Evolutionary conservation across 345 rosid species (phyloP).

Genomic region (Hypericum androsaemum): DNA sequence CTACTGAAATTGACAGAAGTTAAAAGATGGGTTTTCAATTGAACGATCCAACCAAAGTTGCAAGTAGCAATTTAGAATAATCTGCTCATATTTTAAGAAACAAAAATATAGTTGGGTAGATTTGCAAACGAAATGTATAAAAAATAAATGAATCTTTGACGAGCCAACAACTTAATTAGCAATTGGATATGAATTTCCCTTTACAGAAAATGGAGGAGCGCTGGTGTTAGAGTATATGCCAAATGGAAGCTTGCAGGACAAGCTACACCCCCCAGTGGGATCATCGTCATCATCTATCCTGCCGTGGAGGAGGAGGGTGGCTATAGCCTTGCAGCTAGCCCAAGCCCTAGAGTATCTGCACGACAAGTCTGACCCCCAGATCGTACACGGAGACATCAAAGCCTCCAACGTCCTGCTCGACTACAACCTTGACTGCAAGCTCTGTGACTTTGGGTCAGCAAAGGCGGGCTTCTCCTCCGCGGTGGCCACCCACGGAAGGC

Average conservation of each 20-base stretch:
- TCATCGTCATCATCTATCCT: constrained; percentile 15
- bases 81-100: too few relatives aligned
- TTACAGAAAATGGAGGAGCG: constrained; percentile 62
- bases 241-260: constrained; percentile 68
- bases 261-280: constrained; percentile 31
- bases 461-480: constrained; percentile 73
- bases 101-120: too few relatives aligned
- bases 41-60: too few relatives aligned
- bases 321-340: constrained; percentile 57
- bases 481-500: constrained; percentile 26
- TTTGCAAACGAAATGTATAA: too few relatives aligned
- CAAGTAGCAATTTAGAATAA: too few relatives aligned
- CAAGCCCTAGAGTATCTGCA: constrained; percentile 76
- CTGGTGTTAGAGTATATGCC: too few relatives aligned
- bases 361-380: constrained; percentile 56
- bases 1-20: too few relatives aligned
- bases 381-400: constrained; percentile 80
- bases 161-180: too few relatives aligned
- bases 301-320: constrained; percentile 52
- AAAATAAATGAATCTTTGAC: too few relatives aligned
- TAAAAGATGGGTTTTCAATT: too few relatives aligned
- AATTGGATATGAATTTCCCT: background rate
- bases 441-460: constrained; percentile 86
- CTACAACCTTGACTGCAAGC: constrained; percentile 54
- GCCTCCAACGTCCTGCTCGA: constrained; percentile 71